Evolutionary conservation across 1,284 basidiomycete genomes (phyloP), one percentile per base, ranked within the genome.

Genomic region (Trichosporon sp.): DNA sequence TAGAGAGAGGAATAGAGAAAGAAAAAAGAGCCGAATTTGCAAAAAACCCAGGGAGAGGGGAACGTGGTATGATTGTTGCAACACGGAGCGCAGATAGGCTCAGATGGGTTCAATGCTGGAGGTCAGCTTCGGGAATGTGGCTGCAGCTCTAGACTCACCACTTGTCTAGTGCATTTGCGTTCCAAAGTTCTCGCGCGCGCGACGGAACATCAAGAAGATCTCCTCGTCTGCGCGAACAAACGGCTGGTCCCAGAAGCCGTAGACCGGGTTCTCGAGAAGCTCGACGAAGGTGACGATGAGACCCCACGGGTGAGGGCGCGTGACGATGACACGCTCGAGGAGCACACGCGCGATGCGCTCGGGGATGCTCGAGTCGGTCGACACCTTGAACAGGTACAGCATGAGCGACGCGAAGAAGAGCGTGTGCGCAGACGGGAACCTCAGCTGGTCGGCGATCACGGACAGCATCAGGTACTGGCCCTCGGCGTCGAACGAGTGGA

Each of bases 291-390:
- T 94, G 75, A 93, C 89, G 72, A 98, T 84, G 56, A 95, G 89
- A 69, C 95, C 96, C 93, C 95, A 98, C n/a, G 96, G 95, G 78
- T 98, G 95, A 66, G 96, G 96, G 56, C 93, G 90, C 79, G 94
- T 89, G 67, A 94, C 94, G 70, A 98, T 89, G 83, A 98, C 91
- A 44, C 96, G 89, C 81, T 98, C 95, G 74, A 99, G 86, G 31
- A 99, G 87, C 32, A 97, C 93, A 69, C 92, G 91, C 51, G 92
- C 91, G 85, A 97, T 89, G 74, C 96, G 89, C 84, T 98, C 96
- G 74, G 90, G 88, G 84, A 97, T 91, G 34, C 68, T 63, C 69
- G 67, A 66, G 29, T 72, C 70, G 62, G 72, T 67, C 53, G 70
- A 62, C 23, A 72, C 67, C 68, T 73, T 73, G 84, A 98, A 99